Conservation (phyloP, 352 stramenopile genomes). For the Nothophytophthora sp. region DNA sequence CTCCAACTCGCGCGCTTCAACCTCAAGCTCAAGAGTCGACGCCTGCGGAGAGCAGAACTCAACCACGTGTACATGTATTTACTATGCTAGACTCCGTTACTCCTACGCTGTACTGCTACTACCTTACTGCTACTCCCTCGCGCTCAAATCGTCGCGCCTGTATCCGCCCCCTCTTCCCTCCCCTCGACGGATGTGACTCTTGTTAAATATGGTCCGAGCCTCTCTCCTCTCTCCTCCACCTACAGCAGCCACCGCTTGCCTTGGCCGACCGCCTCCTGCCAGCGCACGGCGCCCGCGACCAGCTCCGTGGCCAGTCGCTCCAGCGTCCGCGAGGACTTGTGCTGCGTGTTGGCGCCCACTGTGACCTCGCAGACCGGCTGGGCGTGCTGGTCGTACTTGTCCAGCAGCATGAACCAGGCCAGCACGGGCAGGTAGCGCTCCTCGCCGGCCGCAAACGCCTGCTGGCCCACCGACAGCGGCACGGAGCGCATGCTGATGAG, state of each 20-base stretch:
- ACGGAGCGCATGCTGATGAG: conserved; percentile 43
- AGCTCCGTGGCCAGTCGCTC: conserved; percentile 22
- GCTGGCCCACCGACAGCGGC: conserved; percentile 33
- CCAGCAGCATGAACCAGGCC: conserved; percentile 44
- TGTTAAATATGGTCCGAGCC: conserved; percentile 30
- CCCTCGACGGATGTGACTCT: conserved; percentile 15
- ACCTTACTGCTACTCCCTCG: conserved; percentile 18
- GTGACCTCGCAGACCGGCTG: conserved; percentile 40
- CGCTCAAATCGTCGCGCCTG: conserved; percentile 22
- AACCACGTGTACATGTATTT: not conserved
- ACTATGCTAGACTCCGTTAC: not conserved
- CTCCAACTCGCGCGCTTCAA: not conserved
- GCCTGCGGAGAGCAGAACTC: not conserved
- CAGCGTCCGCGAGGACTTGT: conserved; percentile 22
- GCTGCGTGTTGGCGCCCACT: conserved; percentile 29
- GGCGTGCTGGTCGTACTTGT: conserved; percentile 31
- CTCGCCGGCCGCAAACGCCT: conserved; percentile 30
- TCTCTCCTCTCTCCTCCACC: too few relatives aligned
- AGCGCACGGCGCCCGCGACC: conserved; percentile 29
- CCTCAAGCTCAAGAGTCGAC: not conserved
- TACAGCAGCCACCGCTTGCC: conserved; percentile 30
- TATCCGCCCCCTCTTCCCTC: conserved; percentile 13
- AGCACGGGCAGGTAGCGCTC: conserved; percentile 30
- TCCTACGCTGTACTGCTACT: conserved; percentile 19
- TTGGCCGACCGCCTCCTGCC: conserved; percentile 38